Conservation (phyloP, 148 eudicot species). For the Vaccinium corymbosum region DNA sequence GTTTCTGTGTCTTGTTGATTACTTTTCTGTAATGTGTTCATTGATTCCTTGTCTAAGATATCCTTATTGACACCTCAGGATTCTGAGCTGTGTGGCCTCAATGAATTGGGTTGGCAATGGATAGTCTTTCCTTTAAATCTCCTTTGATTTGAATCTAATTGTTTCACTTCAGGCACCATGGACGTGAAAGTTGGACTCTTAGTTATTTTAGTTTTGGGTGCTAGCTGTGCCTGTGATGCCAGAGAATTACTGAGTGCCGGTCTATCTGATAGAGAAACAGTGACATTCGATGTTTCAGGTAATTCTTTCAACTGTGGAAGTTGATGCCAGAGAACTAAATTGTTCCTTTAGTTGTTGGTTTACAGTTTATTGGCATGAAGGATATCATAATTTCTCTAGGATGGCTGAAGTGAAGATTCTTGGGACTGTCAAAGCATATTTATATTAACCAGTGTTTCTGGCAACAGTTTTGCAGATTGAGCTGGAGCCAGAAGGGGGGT, state of each 20-base stretch:
- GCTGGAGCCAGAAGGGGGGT: conserved; percentile 17
- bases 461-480: conserved; percentile 28
- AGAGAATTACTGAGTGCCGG: conserved; percentile 25
- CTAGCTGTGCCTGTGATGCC: conserved; percentile 36
- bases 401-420: not conserved
- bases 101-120: not conserved
- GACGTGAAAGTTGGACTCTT: conserved; percentile 28
- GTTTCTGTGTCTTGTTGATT: not conserved
- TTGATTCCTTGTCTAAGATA: not conserved
- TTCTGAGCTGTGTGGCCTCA: not conserved
- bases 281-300: conserved; percentile 27
- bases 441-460: conserved; percentile 9
- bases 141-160: not conserved
- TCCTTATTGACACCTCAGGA: not conserved
- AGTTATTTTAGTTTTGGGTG: conserved; percentile 27
- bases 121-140: not conserved
- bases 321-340: not conserved
- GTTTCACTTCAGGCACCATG: conserved; percentile 30
- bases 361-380: not conserved
- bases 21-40: not conserved
- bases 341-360: not conserved
- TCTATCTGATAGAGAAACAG: not conserved
- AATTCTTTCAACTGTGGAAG: conserved; percentile 4
- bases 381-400: not conserved
- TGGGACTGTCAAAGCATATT: not conserved